Base-by-base conservation (phyloP, 495 filamentous ascomycete species). In the Elasticomyces elasticus region DNA sequence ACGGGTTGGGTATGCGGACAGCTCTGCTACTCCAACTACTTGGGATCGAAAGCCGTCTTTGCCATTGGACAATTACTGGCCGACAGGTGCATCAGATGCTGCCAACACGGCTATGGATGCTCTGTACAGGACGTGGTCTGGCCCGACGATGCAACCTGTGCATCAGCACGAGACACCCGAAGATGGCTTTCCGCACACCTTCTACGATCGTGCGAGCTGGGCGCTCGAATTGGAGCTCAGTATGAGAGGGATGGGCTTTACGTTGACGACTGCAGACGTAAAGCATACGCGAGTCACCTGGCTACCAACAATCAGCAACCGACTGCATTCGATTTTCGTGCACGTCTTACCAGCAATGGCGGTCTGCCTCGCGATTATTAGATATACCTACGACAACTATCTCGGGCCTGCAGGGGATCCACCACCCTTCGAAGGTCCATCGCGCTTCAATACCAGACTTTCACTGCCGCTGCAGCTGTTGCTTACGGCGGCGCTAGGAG, bases 171-270 rank as follows among this genome's bases (percentile, higher is more conserved):
- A 47, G 20, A 49, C 22, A 13, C 41, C 52, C 26, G 52, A 55
- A 48, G 52, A 55, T 26, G 52, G 52, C 42, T 55, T 41, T 41
- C 52, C 52, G 9, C 52, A 55, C 30, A 48, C 42, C n/a, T 55
- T 55, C 43, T 17, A 33, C 28, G 52, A 55, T 37, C 33, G 52
- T 6, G 52, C 52, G 25, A 48, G 42, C 27, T 55, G 52, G 52
- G 52, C 52, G 2, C 31, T 55, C 5, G 52, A 55, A 23, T 25
- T 55, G 23, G 52, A 55, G 43, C 25, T 55, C 19, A 23, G n/a
- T 20, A 55, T 55, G 52, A 41, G 52, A 6, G 52, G 52, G 5
- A 55, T 49, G 52, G 52, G 52, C 12, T 55, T 55, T 31, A 55
- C 52, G 9, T 47, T 28, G 52, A 48, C 52, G 28, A 55, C 52